Evolutionary conservation across 768 basidiomycete genomes (phyloP).

Genomic region (Mycena venus): DNA sequence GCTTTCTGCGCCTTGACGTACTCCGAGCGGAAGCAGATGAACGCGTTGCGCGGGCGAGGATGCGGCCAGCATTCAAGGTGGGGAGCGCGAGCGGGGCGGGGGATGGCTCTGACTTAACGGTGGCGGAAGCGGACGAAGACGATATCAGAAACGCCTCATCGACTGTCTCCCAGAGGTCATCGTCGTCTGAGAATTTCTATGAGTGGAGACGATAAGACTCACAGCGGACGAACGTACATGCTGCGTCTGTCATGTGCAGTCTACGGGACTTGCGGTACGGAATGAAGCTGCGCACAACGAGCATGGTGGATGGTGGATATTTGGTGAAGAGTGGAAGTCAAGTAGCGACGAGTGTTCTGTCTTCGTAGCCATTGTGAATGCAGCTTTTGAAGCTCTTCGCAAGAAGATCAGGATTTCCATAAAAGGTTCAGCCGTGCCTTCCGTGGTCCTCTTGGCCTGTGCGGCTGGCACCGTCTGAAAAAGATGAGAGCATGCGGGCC

Average conservation of each 20-base stretch:
- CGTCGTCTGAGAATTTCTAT: neutral
- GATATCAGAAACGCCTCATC: neutral
- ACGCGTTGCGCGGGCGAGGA: constrained; percentile 69
- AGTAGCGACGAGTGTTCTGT: neutral
- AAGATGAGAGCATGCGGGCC: too few species aligned
- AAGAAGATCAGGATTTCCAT: neutral
- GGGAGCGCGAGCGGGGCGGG: neutral
- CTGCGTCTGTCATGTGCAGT: neutral
- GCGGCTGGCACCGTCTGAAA: too few species aligned
- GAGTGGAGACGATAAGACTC: neutral
- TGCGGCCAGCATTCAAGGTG: neutral
- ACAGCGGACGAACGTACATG: neutral
- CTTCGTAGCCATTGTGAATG: neutral
- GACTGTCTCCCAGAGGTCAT: constrained; percentile 24
- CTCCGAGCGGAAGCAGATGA: constrained; percentile 69
- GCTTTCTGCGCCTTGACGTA: constrained; percentile 41
- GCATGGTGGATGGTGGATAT: neutral
- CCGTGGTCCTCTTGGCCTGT: too few species aligned
- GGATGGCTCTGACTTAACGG: constrained; percentile 4
- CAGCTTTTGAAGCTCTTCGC: constrained; percentile 20
- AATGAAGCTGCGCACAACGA: constrained; percentile 9
- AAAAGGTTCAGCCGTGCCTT: too few species aligned
- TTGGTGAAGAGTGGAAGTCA: neutral
- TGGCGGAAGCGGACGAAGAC: too few species aligned
- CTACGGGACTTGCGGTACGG: constrained; percentile 22